Percentiles rank a stretch among this genome's conserved stretches.
These are phyloP conservation scores for Phoma herbarum DNA, from an alignment of 2,329 filamentous ascomycete genomes.

Conservation along the genomic window DNA sequence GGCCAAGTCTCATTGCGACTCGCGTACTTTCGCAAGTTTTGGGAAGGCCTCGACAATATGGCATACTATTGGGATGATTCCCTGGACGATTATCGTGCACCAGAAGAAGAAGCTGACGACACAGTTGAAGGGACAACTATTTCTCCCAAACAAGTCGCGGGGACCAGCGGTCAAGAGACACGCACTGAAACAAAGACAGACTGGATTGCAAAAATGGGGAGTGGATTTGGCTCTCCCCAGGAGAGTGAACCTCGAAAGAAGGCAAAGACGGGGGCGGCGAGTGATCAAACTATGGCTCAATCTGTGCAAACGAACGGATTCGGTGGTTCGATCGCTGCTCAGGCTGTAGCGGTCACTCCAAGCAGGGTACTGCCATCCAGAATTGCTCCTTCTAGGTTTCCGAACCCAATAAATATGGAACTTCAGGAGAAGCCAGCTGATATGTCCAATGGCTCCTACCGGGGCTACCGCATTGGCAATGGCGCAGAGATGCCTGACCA, in stretches of 20 bases:
- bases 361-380: conserved; percentile 41
- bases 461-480: conserved; percentile 65
- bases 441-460: conserved; percentile 57
- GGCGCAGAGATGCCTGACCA: conserved; percentile 67
- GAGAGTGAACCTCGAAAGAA: conserved; percentile 51
- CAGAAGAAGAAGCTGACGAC: conserved; percentile 27
- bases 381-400: conserved; percentile 39
- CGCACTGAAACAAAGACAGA: conserved; percentile 24
- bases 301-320: conserved; percentile 24
- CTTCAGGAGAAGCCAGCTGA: conserved; percentile 34
- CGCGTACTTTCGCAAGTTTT: conserved; percentile 68
- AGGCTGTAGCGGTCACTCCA: conserved; percentile 25
- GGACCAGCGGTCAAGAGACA: conserved; percentile 15
- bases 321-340: conserved; percentile 16
- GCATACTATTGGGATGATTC: conserved; percentile 70
- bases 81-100: conserved; percentile 63
- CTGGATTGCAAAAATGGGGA: conserved; percentile 19
- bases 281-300: conserved; percentile 22
- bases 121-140: conserved; percentile 8
- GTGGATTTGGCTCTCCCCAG: conserved; percentile 20
- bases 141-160: conserved; percentile 4
- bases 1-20: conserved; percentile 60
- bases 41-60: conserved; percentile 66
- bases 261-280: conserved; percentile 44
- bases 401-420: conserved; percentile 35